Evolutionary conservation across 768 basidiomycete species (phyloP).

Genomic region (Mycena alexandri): DNA sequence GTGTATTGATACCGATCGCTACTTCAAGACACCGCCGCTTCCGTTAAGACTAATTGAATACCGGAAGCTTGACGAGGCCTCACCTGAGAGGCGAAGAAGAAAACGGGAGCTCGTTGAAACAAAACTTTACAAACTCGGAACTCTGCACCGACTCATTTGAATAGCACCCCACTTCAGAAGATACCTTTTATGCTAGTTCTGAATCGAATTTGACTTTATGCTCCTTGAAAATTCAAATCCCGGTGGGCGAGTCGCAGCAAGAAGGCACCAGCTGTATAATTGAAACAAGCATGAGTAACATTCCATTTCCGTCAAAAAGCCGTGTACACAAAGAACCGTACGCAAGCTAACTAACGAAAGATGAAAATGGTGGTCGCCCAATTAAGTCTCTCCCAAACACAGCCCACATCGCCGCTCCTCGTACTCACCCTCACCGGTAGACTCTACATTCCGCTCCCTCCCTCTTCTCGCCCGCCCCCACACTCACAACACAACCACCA

Average conservation of each 20-base stretch:
- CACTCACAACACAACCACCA: conserved; percentile 13
- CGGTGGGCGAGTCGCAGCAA: too few relatives aligned
- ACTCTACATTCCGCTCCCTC: not conserved
- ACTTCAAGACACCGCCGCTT: conserved; percentile 1
- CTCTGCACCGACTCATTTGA: too few relatives aligned
- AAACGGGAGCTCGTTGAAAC: too few relatives aligned
- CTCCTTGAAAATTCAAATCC: too few relatives aligned
- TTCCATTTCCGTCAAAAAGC: conserved; percentile 7
- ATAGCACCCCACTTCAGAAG: too few relatives aligned
- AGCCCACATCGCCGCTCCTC: not conserved
- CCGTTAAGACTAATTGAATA: conserved; percentile 17
- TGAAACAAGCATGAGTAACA: conserved; percentile 2
- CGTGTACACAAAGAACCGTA: conserved; percentile 15
- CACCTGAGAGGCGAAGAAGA: too few relatives aligned
- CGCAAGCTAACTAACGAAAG: conserved; percentile 3
- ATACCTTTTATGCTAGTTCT: too few relatives aligned
- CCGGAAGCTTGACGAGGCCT: too few relatives aligned
- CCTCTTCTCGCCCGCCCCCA: not conserved
- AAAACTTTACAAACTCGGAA: too few relatives aligned
- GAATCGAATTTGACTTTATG: too few relatives aligned
- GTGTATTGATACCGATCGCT: not conserved
- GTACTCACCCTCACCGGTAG: too few relatives aligned
- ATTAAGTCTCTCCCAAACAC: not conserved
- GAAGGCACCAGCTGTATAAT: too few relatives aligned
- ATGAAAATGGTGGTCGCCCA: conserved; percentile 4